These are phyloP conservation scores for Golovinomyces cichoracearum DNA, from an alignment of 2,329 filamentous ascomycete species.

Conservation along the genomic window DNA sequence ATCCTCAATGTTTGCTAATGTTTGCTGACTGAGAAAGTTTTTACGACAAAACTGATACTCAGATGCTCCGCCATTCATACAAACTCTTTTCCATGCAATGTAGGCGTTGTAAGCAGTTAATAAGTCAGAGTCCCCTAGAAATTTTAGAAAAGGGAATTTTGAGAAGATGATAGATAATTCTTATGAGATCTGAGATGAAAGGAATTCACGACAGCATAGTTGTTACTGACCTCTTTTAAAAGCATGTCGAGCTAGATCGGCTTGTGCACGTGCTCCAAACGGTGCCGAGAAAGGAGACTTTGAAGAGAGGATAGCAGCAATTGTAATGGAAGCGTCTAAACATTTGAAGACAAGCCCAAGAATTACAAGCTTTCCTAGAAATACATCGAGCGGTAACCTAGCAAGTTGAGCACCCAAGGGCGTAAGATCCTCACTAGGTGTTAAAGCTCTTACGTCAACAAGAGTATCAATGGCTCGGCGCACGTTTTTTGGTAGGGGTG, in stretches of 20 bases:
- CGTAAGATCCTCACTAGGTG: slow-evolving; percentile 56
- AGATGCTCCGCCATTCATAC: slow-evolving; percentile 33
- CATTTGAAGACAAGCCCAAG: slow-evolving; percentile 71
- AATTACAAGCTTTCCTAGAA: slow-evolving; percentile 77
- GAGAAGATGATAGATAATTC: neutral
- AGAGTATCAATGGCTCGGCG: slow-evolving; percentile 76
- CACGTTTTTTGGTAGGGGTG: slow-evolving; percentile 77
- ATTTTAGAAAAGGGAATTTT: neutral
- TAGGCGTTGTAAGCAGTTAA: slow-evolving; percentile 91
- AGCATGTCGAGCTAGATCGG: slow-evolving; percentile 48
- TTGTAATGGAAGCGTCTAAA: slow-evolving; percentile 70
- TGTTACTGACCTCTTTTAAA: slow-evolving; percentile 38
- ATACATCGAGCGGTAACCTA: slow-evolving; percentile 72
- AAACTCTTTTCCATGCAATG: slow-evolving; percentile 61
- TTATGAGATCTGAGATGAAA: neutral
- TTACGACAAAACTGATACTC: slow-evolving; percentile 84
- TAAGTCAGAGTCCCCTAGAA: slow-evolving; percentile 58
- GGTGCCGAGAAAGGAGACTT: slow-evolving; percentile 83
- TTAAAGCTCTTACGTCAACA: slow-evolving; percentile 76
- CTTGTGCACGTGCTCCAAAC: slow-evolving; percentile 59
- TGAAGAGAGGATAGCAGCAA: slow-evolving; percentile 76
- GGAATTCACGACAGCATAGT: neutral
- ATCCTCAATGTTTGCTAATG: slow-evolving; percentile 76
- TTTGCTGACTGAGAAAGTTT: slow-evolving; percentile 77
- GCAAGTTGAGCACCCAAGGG: slow-evolving; percentile 67